Conservation (phyloP, 768 basidiomycete genomes). For the Chiua virens region DNA sequence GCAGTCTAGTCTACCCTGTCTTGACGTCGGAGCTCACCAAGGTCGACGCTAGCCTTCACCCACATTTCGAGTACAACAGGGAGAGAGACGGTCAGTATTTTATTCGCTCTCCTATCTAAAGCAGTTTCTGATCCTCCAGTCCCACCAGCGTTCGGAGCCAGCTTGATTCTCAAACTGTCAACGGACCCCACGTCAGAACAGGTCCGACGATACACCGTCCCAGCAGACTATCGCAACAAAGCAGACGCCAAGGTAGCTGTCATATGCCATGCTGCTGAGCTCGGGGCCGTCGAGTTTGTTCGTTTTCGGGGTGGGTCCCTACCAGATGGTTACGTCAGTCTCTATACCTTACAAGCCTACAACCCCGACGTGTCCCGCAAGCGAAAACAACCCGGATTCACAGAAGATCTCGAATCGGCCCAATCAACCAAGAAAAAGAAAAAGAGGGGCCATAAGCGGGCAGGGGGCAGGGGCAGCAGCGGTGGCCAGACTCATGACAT, state of each 20-base stretch:
- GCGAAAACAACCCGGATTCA: conserved; percentile 35
- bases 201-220: conserved; percentile 44
- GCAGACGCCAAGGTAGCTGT: conserved; percentile 64
- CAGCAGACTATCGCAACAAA: conserved; percentile 53
- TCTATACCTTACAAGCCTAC: conserved; percentile 31
- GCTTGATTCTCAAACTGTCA: conserved; percentile 43
- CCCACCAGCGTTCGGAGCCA: conserved; percentile 54
- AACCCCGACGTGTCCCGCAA: conserved; percentile 32
- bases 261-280: conserved; percentile 48
- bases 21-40: conserved; percentile 47
- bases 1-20: conserved; percentile 44
- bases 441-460: conserved; percentile 31
- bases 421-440: conserved; percentile 26
- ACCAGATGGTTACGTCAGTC: conserved; percentile 42
- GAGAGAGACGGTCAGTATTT: conserved; percentile 52
- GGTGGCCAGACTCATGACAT: conserved; percentile 17
- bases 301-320: conserved; percentile 48
- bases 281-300: conserved; percentile 59
- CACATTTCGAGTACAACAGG: conserved; percentile 40
- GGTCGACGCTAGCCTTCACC: conserved; percentile 37
- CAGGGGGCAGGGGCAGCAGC: no score
- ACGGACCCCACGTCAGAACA: conserved; percentile 32
- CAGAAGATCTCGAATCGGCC: conserved; percentile 13
- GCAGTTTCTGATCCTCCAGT: background rate
- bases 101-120: background rate